A percentile compares a stretch with the other conserved stretches of the same genome.
These are phyloP conservation scores for Ganoderma meredithae DNA, from an alignment of 1,284 basidiomycete genomes.

Conservation along the genomic window DNA sequence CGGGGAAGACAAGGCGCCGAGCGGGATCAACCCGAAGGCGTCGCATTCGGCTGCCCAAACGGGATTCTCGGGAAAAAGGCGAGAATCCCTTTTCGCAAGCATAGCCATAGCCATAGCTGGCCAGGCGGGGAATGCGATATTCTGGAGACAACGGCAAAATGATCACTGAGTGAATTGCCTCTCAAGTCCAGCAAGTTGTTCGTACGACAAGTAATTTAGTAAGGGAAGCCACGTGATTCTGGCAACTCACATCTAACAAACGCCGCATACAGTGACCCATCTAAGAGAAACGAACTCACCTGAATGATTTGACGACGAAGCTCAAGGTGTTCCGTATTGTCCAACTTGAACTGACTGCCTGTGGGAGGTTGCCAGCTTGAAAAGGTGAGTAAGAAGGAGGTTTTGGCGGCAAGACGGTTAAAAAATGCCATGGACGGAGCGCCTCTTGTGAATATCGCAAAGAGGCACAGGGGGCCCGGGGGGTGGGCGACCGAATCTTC, in stretches of 20 bases:
- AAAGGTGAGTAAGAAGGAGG: not conserved
- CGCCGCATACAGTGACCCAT: not conserved
- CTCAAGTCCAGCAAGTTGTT: not conserved
- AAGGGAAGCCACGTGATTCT: not conserved
- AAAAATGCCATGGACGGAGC: slow-evolving; percentile 10
- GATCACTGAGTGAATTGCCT: too few relatives aligned
- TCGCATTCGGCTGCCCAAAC: too few relatives aligned
- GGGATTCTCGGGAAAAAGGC: too few relatives aligned
- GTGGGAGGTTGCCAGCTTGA: slow-evolving; percentile 10
- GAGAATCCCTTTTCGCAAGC: too few relatives aligned
- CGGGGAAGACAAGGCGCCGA: too few relatives aligned
- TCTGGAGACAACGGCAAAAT: too few relatives aligned
- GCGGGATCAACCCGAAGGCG: too few relatives aligned
- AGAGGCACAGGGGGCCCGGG: not conserved
- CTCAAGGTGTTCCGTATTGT: not conserved
- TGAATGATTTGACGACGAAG: not conserved
- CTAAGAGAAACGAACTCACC: not conserved
- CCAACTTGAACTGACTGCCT: not conserved
- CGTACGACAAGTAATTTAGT: not conserved
- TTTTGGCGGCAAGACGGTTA: too few relatives aligned
- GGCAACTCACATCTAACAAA: not conserved
- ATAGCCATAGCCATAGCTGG: too few relatives aligned
- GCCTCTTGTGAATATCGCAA: slow-evolving; percentile 7
- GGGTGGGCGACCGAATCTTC: slow-evolving; percentile 2
- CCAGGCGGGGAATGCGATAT: too few relatives aligned